Percentiles rank a stretch among this genome's conserved stretches.
Conservation (phyloP, 2,329 filamentous ascomycete species). For the Exophiala sp. region DNA sequence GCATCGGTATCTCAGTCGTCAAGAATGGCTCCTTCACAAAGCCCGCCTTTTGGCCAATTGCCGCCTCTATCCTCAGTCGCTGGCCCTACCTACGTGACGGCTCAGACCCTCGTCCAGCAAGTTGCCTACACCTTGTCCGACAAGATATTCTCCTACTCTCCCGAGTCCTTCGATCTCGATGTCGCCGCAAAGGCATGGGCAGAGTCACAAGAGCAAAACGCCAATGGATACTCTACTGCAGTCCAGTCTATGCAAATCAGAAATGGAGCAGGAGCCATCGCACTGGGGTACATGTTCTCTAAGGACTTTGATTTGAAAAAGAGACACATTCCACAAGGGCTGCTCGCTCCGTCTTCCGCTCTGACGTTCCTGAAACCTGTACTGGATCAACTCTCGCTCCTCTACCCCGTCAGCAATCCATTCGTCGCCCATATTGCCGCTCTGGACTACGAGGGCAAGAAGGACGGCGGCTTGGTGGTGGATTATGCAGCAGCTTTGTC, state of each 20-base stretch:
- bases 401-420: conserved; percentile 88
- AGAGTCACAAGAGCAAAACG: conserved; percentile 66
- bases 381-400: conserved; percentile 84
- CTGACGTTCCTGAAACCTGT: conserved; percentile 76
- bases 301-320: conserved; percentile 92
- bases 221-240: conserved; percentile 73
- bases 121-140: conserved; percentile 92
- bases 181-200: conserved; percentile 77
- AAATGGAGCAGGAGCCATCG: conserved; percentile 82
- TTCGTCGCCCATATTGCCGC: conserved; percentile 91
- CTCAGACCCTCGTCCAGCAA: conserved; percentile 91
- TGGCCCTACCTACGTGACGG: conserved; percentile 88
- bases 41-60: conserved; percentile 52
- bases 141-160: conserved; percentile 96
- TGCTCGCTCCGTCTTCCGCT: conserved; percentile 81
- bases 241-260: conserved; percentile 82
- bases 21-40: conserved; percentile 22
- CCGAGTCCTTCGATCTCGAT: conserved; percentile 89
- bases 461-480: conserved; percentile 68
- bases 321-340: conserved; percentile 84
- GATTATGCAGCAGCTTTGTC: conserved; percentile 81
- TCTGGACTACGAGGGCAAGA: conserved; percentile 71
- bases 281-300: conserved; percentile 95
- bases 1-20: conserved; percentile 23
- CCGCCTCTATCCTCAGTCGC: conserved; percentile 60